Evolutionary conservation across 2,329 filamentous ascomycete genomes (phyloP), one percentile per base, ranked within the genome.

Genomic region (Calonectria multiphialidica): DNA sequence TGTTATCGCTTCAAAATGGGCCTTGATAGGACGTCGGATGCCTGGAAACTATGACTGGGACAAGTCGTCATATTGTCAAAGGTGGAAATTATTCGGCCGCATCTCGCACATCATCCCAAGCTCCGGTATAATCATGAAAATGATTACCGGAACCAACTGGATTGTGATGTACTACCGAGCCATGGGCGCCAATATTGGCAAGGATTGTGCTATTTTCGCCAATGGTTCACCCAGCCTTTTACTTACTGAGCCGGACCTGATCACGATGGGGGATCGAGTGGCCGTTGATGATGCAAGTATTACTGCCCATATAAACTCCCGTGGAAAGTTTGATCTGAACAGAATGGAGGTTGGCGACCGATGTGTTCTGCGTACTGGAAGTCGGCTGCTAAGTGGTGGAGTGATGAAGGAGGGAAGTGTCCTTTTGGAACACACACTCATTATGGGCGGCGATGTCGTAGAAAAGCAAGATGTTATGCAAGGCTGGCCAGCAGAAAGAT

Each of bases 41-140:
- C 86, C 86, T 3, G 89, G 89, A 16, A 87, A 87, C 72, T 89
- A 89, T 75, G 87, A 90, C 79, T 91, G 89, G 89, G 89, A 91
- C 77, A 87, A 87, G 78, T 87, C 83, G 23, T 83, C 84, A 18
- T 91, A 90, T 80, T 90, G 88, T 79, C 89, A 91, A 76, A 86
- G 88, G 40, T 91, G 89, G 88, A 88, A 91, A 76, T 77, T 90
- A 10, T 88, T 88, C 76, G 82, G 90, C 3, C 84, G 84, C 35
- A 84, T 90, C 44, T 89, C 90, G 81, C 84, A 84, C 21, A 79
- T 91, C 3, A 85, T 88, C 2, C 83, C 86, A 10, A 81, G 85
- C 47, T 89, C 88, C 78, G 90, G 87, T 74, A 85, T 86, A 4
- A 82, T 91, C 21, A 81, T 90, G 1, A 86, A 87, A 16, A 82